Evolutionary conservation across 768 basidiomycete species (phyloP).

Genomic region (Termitomyces sp.): DNA sequence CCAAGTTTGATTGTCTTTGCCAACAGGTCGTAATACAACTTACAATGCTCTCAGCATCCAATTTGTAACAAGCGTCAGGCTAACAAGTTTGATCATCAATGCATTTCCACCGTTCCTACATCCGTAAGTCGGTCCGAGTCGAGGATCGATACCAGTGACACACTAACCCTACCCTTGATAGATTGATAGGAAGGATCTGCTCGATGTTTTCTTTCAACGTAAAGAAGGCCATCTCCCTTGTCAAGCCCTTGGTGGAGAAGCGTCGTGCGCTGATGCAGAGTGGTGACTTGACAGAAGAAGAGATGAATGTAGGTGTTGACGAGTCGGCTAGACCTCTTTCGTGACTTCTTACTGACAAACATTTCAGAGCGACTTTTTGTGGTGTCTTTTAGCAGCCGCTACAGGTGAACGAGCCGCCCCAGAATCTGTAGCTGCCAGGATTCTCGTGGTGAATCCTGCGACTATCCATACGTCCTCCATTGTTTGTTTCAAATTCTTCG

Average conservation of each 20-base stretch:
- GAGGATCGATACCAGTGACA: no score
- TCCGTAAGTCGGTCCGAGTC: background rate
- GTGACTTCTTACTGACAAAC: background rate
- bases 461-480: background rate
- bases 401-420: background rate
- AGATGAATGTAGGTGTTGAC: background rate
- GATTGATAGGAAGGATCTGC: background rate
- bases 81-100: background rate
- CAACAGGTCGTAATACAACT: background rate
- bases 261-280: background rate
- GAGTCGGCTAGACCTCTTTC: no score
- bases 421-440: background rate
- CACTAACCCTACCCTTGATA: no score
- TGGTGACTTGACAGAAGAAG: background rate
- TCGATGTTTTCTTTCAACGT: background rate
- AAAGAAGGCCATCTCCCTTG: background rate
- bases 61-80: background rate
- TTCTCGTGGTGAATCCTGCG: background rate
- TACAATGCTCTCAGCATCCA: background rate
- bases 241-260: background rate
- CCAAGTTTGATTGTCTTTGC: background rate
- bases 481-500: background rate
- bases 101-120: background rate
- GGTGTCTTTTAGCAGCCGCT: background rate
- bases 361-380: background rate